Evolutionary conservation across 257 asterid species (phyloP).

Genomic region (Solanum sparsipilum): DNA sequence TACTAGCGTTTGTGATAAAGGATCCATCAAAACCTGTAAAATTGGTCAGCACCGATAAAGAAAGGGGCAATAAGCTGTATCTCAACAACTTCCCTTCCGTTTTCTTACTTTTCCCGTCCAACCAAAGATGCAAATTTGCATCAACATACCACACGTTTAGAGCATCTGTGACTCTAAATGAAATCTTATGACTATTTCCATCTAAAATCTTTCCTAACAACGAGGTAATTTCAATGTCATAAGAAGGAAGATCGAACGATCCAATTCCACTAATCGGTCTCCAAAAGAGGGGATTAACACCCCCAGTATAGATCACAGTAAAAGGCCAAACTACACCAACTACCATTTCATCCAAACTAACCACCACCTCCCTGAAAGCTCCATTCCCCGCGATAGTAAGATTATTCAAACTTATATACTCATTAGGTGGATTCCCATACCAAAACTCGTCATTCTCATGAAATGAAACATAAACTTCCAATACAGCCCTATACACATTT

Average conservation of each 20-base stretch:
- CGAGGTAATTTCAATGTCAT: constrained; percentile 65
- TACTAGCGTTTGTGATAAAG: constrained; percentile 29
- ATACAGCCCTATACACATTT: no score
- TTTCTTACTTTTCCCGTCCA: constrained; percentile 32
- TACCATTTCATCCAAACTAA: constrained; percentile 32
- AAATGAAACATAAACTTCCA: no score
- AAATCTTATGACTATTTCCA: constrained; percentile 37
- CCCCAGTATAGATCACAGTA: constrained; percentile 73
- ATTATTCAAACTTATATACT: no score
- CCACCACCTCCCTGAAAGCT: constrained; percentile 64
- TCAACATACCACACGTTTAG: constrained; percentile 71
- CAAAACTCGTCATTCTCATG: no score
- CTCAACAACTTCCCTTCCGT: constrained; percentile 43
- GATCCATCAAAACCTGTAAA: constrained; percentile 52
- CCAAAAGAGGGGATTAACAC: constrained; percentile 73
- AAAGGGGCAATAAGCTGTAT: constrained; percentile 12
- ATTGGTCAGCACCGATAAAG: constrained; percentile 7
- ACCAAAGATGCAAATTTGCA: constrained; percentile 84
- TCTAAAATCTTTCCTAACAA: constrained; percentile 48
- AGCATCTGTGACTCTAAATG: constrained; percentile 50
- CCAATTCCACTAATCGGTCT: constrained; percentile 73
- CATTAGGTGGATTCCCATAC: no score
- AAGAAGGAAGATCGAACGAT: constrained; percentile 67
- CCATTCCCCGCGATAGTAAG: constrained; percentile 49
- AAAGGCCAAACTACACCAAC: constrained; percentile 76